phyloP scores from a whole-genome alignment of 257 asterid species.

The Solanum pimpinellifolium region DNA sequence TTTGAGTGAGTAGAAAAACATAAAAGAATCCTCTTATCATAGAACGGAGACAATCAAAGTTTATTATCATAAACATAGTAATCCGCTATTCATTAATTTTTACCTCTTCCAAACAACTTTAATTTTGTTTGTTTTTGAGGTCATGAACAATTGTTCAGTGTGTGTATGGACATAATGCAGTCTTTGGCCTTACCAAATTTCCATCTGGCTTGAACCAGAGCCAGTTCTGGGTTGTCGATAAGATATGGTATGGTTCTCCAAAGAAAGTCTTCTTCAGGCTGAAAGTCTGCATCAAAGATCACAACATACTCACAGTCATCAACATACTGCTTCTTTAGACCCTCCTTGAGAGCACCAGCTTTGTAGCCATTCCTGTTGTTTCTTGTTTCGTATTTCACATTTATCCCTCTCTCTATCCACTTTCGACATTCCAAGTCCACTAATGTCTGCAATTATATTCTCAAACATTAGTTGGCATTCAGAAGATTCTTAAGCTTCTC shows the following conservation, averaged over 20 bases:
- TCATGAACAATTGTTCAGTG: background rate
- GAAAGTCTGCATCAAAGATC: conserved; percentile 91
- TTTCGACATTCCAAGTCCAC: conserved; percentile 66
- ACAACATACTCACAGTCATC: conserved; percentile 76
- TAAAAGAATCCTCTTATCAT: background rate
- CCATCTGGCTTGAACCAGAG: conserved; percentile 97
- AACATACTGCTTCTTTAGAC: conserved; percentile 62
- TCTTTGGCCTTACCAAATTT: conserved; percentile 55
- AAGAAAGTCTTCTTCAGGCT: conserved; percentile 78
- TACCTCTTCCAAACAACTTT: background rate
- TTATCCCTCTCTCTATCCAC: conserved; percentile 63
- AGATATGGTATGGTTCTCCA: conserved; percentile 83
- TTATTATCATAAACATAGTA: background rate
- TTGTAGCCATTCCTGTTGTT: conserved; percentile 90
- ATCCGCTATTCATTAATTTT: background rate
- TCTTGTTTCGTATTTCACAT: conserved; percentile 70
- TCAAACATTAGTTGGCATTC: background rate
- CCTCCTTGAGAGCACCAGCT: conserved; percentile 91
- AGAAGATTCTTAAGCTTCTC: background rate
- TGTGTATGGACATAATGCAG: background rate
- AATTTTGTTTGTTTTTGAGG: background rate
- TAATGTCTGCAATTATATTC: conserved; percentile 31
- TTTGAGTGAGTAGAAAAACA: background rate
- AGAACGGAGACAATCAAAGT: background rate
- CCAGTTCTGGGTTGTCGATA: conserved; percentile 69